Percentiles rank a stretch among this genome's conserved stretches.
Conservation (phyloP, 805 yeast species). For the Saccharomyces kudriavzevii region DNA sequence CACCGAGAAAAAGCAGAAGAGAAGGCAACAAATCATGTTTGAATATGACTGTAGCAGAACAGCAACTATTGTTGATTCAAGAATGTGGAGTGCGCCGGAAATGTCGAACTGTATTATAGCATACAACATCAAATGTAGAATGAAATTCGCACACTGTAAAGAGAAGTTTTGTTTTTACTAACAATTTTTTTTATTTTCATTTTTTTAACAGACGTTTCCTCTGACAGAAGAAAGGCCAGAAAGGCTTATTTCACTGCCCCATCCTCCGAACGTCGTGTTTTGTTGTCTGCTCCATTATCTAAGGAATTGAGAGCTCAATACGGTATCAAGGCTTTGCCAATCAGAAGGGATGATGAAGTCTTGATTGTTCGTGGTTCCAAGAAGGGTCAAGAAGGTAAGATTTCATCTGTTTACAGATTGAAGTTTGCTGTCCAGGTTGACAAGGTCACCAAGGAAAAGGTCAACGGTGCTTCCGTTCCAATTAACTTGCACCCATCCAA, state of each 20-base stretch:
- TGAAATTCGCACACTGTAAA: not conserved
- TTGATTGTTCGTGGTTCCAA: constrained; percentile 94
- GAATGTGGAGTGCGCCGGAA: not conserved
- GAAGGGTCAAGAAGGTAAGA: constrained; percentile 98
- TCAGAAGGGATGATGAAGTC: constrained; percentile 95
- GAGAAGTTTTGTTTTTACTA: constrained; percentile 8
- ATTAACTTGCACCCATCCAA: constrained; percentile 96
- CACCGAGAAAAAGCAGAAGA: not conserved
- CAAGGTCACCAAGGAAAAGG: constrained; percentile 93
- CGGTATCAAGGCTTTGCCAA: constrained; percentile 90
- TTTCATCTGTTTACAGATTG: constrained; percentile 96
- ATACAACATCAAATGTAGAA: not conserved
- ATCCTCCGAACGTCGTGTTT: constrained; percentile 85
- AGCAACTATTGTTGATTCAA: not conserved
- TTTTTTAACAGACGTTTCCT: constrained; percentile 72
- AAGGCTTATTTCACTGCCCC: constrained; percentile 98
- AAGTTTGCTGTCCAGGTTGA: constrained; percentile 92
- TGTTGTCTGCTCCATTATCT: constrained; percentile 96
- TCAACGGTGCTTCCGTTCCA: constrained; percentile 95
- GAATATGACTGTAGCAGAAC: not conserved
- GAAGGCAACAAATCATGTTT: not conserved
- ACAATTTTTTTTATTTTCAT: constrained; percentile 12
- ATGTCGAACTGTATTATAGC: not conserved
- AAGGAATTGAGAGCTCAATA: constrained; percentile 96
- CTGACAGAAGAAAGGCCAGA: constrained; percentile 98